Base-by-base conservation (phyloP, 768 basidiomycete species). In the Polyporus arcularius region DNA sequence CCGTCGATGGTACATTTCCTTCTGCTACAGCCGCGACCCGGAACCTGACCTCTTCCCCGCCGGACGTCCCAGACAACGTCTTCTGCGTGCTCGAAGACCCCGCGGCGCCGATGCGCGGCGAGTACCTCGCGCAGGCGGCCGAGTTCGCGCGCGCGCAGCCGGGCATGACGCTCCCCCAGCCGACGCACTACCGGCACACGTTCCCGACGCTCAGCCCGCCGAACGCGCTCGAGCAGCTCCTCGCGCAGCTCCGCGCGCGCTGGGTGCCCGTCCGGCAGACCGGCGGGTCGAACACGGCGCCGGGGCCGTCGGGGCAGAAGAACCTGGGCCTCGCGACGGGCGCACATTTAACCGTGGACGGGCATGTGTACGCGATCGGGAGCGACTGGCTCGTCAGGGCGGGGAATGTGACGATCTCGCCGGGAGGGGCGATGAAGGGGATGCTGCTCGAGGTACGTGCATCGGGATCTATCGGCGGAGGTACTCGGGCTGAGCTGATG, bases 81-180 rank as follows among this genome's bases (percentile, higher is more conserved):
- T 93, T 91, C 70, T 90, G 92, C 26, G 80, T 87, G 6, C 75
- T 92, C 28, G 91, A 92, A 67, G 90, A 93, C 71, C 88, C 88
- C 38, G 74, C 80, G 10, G 89, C 89, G 10, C 91, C 89, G 0
- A 83, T 79, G 39, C 82, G 85, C 60, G 82, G 81, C 53, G 90
- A 91, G 58, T 79, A 88, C 21, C 77, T 76, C 12, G 80, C 80
- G 10, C 74, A 80, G n/a, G 59, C 68, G 4, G 59, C 65, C 18
- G 68, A 63, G 35, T 47, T 50, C 42, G 50, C 58, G 1, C 51
- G 64, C 18, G 32, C 53, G 30, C 54, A 45, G 66, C 67, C 51
- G 40, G 57, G 61, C 41, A 46, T 39, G 40, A 14, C 48, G n/a
- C 31, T 55, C 53, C 67, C 52, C 43, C 57, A 73, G 53, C 80